Evolutionary conservation across 78 protist species (phyloP).

Genomic region (Anaeramoeba flamelloides): DNA sequence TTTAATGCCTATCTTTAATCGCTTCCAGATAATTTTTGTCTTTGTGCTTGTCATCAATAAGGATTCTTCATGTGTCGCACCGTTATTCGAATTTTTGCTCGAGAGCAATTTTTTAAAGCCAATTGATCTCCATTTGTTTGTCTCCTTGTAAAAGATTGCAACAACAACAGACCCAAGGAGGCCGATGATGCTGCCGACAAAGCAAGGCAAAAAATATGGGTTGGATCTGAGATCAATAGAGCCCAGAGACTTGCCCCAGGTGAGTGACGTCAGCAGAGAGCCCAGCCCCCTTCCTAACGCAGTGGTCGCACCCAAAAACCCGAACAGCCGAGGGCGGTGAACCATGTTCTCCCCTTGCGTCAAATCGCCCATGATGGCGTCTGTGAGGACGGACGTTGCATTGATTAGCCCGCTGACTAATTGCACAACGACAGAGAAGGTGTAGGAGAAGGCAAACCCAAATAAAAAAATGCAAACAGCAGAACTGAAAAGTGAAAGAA

Average conservation of each 20-base stretch:
- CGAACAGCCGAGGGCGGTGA: neutral
- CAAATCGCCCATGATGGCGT: neutral
- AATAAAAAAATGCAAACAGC: neutral
- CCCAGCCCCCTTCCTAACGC: neutral
- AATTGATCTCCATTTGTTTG: no score
- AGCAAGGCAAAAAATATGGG: neutral
- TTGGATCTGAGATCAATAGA: neutral
- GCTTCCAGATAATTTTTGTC: no score
- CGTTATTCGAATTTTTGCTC: no score
- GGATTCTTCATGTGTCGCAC: no score
- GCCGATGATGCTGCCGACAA: neutral
- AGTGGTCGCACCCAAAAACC: neutral
- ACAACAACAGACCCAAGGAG: no score
- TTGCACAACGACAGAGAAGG: neutral
- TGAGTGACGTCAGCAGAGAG: neutral
- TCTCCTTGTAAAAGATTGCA: no score
- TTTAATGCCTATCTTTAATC: no score
- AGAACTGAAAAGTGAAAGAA: neutral
- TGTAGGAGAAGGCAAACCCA: neutral
- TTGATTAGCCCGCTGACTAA: neutral
- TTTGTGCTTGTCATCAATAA: no score
- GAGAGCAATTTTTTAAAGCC: no score
- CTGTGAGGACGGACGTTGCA: neutral
- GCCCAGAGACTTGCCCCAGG: neutral
- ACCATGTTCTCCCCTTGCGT: neutral